Evolutionary conservation across 306 rosid species (phyloP), one percentile per base, ranked within the genome.

Genomic region (Oemleria cerasiformis): DNA sequence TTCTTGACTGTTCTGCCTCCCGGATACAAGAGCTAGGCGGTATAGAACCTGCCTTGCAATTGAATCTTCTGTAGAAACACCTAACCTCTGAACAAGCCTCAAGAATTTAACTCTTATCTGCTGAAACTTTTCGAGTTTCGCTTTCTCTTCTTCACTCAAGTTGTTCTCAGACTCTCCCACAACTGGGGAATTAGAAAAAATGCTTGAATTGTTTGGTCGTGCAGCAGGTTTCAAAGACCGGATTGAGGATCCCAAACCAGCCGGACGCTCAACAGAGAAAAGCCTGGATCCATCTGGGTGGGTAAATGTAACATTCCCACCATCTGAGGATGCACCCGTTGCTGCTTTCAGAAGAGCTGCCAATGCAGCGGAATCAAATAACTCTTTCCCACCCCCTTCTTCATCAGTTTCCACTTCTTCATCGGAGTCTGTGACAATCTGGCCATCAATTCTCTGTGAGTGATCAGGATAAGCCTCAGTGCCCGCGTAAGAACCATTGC

Each of bases 191-290:
- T 76, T 80, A 69, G 91, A 77, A 72, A 91, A 86, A 47, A 88
- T 75, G 75, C 43, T 79, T 0, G 89, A 81, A 3, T 85, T 95
- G 70, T 70, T 85, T 60, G 91, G 79, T 41, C 96, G 86, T 59
- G 77, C 25, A 39, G 88, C 78, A 43, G 90, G 87, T 82, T 86
- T 95, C 78, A 83, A 82, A 49, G 98, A 73, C 58, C 64, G 85
- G 23, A 91, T 89, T 47, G 99, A 89, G 59, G 92, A 71, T 47
- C 99, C 99, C 83, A 95, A 84, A 68, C 99, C 99, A 80, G 97
- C 97, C 11, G 99, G 99, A 39, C 97, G 97, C 85, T 95, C 99
- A 7, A 91, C 88, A 43, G 99, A 91, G 83, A 95, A 95, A 66
- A 95, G 96, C 85, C 87, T 83, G 9, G 97, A 82, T 40, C 97